Conservation (phyloP, 2,329 filamentous ascomycete species). For the Penicillium sumatraense region DNA sequence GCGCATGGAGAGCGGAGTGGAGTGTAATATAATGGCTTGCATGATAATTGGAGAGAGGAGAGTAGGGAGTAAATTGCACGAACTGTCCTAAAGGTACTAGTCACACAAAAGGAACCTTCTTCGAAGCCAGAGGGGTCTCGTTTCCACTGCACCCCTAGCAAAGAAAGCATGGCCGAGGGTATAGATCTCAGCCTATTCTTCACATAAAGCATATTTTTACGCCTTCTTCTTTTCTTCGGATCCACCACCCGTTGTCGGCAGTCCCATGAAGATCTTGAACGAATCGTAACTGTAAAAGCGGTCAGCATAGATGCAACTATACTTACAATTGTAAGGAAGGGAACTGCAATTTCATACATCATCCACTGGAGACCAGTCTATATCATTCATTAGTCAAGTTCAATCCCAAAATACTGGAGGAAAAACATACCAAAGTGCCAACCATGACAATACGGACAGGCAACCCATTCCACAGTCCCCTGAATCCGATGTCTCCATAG, state of each 20-base stretch:
- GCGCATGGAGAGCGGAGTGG: no score
- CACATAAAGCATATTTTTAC: slow-evolving; percentile 8
- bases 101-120: background rate
- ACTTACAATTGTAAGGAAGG: background rate
- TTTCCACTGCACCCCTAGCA: background rate
- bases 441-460: slow-evolving; percentile 90
- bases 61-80: background rate
- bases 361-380: slow-evolving; percentile 86
- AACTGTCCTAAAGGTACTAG: background rate
- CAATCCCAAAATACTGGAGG: background rate
- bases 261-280: slow-evolving; percentile 87
- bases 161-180: background rate
- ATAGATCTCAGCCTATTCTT: background rate
- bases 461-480: slow-evolving; percentile 89
- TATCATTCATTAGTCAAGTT: slow-evolving; percentile 21
- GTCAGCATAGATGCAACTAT: slow-evolving; percentile 26
- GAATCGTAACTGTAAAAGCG: slow-evolving; percentile 60
- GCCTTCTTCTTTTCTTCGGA: slow-evolving; percentile 46
- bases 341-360: slow-evolving; percentile 66
- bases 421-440: slow-evolving; percentile 60
- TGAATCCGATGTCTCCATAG: slow-evolving; percentile 84
- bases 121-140: no score
- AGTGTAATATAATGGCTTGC: background rate
- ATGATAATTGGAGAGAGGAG: background rate
- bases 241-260: slow-evolving; percentile 79